These are phyloP conservation scores for Trametes hirsuta DNA, from an alignment of 1,284 basidiomycete species.

Conservation along the genomic window DNA sequence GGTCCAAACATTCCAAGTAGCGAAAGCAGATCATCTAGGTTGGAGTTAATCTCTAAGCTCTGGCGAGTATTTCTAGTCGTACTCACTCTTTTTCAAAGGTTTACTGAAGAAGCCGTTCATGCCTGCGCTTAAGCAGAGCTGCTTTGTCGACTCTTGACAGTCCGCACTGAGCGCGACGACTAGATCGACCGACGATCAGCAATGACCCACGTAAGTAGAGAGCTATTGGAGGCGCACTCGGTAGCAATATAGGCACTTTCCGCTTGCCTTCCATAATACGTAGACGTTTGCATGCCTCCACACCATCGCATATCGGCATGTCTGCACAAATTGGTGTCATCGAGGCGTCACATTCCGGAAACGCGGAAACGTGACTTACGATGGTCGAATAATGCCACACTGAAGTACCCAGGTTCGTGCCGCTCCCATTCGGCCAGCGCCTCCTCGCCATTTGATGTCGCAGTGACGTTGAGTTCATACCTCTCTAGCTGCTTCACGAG, in stretches of 20 bases:
- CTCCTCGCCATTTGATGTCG: conserved; percentile 69
- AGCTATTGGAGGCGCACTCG: conserved; percentile 47
- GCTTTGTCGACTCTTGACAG: conserved; percentile 74
- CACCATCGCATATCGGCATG: conserved; percentile 77
- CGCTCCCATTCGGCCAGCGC: conserved; percentile 70
- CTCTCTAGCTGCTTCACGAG: conserved; percentile 67
- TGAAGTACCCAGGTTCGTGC: conserved; percentile 68
- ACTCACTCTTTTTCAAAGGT: conserved; percentile 63
- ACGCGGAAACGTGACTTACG: conserved; percentile 44
- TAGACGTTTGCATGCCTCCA: conserved; percentile 68
- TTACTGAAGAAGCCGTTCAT: conserved; percentile 78
- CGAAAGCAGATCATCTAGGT: conserved; percentile 10
- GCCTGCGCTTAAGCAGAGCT: conserved; percentile 69
- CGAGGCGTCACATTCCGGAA: neutral
- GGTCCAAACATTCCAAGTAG: conserved; percentile 23
- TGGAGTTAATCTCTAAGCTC: neutral
- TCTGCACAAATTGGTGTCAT: conserved; percentile 41
- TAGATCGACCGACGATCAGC: conserved; percentile 27
- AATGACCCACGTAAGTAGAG: neutral
- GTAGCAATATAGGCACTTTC: conserved; percentile 50
- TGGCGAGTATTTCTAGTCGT: neutral
- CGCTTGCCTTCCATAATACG: conserved; percentile 60
- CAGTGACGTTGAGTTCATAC: conserved; percentile 58
- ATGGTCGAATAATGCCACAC: conserved; percentile 71
- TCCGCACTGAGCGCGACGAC: conserved; percentile 74